phyloP scores from a whole-genome alignment of 2,329 filamentous ascomycete species.

The Elsinoe arachidis region DNA sequence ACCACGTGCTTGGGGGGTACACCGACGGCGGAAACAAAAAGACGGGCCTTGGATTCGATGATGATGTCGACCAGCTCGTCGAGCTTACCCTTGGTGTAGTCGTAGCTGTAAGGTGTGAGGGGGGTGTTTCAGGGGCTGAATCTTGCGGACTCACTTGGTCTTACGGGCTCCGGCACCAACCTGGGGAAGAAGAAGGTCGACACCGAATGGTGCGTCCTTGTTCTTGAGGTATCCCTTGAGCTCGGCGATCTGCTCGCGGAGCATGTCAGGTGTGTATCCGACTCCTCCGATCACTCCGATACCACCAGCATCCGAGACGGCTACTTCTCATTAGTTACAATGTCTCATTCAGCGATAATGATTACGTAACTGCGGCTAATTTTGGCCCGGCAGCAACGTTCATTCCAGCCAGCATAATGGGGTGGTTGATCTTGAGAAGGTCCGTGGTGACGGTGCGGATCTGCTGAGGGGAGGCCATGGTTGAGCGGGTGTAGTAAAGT shows the following conservation, averaged over 20 bases:
- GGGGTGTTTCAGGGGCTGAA: too few relatives aligned
- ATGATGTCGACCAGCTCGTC: conserved; percentile 82
- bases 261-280: conserved; percentile 95
- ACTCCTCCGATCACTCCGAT: conserved; percentile 94
- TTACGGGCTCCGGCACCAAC: conserved; percentile 90
- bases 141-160: conserved; percentile 47
- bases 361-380: conserved; percentile 57
- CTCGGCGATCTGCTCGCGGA: conserved; percentile 88
- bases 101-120: conserved; percentile 57
- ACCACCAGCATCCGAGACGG: conserved; percentile 93
- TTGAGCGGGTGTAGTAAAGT: background rate
- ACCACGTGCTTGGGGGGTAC: conserved; percentile 80
- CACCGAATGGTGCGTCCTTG: conserved; percentile 91
- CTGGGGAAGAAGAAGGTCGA: conserved; percentile 87
- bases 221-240: conserved; percentile 79
- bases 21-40: conserved; percentile 96
- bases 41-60: conserved; percentile 80
- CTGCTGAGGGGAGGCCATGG: conserved; percentile 75
- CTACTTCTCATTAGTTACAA: conserved; percentile 27
- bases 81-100: conserved; percentile 99
- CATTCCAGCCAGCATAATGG: conserved; percentile 93
- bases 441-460: conserved; percentile 89
- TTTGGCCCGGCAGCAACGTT: conserved; percentile 96
- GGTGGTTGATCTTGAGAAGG: conserved; percentile 96
- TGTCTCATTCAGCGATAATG: background rate